These are phyloP conservation scores for Starmerella stigmatis DNA, from an alignment of 805 yeast species.

Conservation along the genomic window DNA sequence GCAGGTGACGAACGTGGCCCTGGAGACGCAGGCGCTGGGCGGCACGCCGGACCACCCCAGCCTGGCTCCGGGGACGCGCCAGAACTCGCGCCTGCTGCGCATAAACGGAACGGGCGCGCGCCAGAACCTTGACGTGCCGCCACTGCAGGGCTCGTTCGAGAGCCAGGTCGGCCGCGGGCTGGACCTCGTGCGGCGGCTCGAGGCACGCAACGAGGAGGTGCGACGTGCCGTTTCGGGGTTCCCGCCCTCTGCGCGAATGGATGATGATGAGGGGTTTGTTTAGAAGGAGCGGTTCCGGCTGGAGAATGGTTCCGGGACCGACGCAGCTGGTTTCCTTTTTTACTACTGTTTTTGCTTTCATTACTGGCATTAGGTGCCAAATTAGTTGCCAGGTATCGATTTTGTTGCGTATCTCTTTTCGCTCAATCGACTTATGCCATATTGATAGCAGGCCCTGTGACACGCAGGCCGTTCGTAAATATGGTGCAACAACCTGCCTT, in stretches of 20 bases:
- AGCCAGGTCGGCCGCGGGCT: slow-evolving; percentile 16
- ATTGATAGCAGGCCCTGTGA: no score
- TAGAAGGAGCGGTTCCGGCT: no score
- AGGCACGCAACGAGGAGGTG: slow-evolving; percentile 20
- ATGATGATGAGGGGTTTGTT: no score
- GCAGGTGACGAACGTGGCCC: slow-evolving; percentile 29
- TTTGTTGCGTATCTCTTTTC: no score
- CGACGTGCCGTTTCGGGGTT: slow-evolving; percentile 5
- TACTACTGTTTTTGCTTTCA: no score
- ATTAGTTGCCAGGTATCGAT: no score
- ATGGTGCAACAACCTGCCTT: no score
- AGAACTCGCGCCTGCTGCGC: slow-evolving; percentile 6
- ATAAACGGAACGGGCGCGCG: slow-evolving; percentile 6
- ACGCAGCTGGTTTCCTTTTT: neutral
- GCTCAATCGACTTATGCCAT: no score
- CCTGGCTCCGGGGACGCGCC: slow-evolving; percentile 20
- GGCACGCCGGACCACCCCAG: slow-evolving; percentile 14
- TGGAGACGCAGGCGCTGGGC: slow-evolving; percentile 21
- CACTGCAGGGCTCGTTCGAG: slow-evolving; percentile 16
- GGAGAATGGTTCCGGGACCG: no score
- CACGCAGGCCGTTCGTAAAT: no score
- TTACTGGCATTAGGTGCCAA: no score
- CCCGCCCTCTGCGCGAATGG: no score
- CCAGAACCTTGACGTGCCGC: slow-evolving; percentile 20
- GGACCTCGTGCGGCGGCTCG: slow-evolving; percentile 14